Conservation (phyloP, 2,329 filamentous ascomycete species). For the Fusarium sp. region DNA sequence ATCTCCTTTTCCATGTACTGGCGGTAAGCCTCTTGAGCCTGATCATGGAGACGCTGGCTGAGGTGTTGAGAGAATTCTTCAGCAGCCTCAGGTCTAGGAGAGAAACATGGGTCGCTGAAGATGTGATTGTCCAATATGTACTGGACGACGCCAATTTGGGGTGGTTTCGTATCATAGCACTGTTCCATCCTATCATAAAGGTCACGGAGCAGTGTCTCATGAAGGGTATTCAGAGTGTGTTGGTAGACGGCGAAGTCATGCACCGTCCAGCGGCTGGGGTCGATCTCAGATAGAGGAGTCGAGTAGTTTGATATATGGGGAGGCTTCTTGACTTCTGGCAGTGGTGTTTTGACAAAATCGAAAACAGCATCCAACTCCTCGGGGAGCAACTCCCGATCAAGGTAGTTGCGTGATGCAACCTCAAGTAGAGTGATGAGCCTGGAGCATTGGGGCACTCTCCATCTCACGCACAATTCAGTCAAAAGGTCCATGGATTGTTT, state of each 20-base stretch:
- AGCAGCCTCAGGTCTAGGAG: conserved; percentile 73
- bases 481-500: conserved; percentile 84
- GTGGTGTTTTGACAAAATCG: conserved; percentile 79
- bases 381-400: conserved; percentile 82
- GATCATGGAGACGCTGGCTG: conserved; percentile 75
- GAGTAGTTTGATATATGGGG: conserved; percentile 64
- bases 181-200: conserved; percentile 88
- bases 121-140: conserved; percentile 85
- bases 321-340: conserved; percentile 71
- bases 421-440: conserved; percentile 85
- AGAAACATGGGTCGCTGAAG: conserved; percentile 79
- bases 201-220: conserved; percentile 86
- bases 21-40: conserved; percentile 82
- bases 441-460: conserved; percentile 87
- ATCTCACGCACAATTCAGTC: conserved; percentile 85
- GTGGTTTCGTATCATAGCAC: conserved; percentile 89
- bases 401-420: conserved; percentile 84
- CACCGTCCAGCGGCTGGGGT: conserved; percentile 72
- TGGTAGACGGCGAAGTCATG: conserved; percentile 77
- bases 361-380: conserved; percentile 87
- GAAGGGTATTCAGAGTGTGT: conserved; percentile 75
- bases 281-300: conserved; percentile 64
- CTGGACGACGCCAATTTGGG: conserved; percentile 81
- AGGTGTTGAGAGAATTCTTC: conserved; percentile 78
- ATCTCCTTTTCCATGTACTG: conserved; percentile 82